phyloP scores from a whole-genome alignment of 2,329 filamentous ascomycete species.

The Pseudogymnoascus sp. region DNA sequence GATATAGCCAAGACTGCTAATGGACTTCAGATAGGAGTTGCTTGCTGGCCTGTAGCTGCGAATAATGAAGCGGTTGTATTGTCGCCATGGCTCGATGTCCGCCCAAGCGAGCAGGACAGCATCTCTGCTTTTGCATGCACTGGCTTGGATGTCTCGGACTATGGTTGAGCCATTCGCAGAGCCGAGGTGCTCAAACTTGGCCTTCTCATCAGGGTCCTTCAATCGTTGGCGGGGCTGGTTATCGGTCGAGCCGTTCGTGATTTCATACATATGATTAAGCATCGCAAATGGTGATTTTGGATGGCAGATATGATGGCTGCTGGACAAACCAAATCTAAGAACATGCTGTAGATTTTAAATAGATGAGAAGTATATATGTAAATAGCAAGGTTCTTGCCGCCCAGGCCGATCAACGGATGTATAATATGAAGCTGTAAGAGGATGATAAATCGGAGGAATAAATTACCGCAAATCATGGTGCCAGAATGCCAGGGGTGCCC shows the following conservation, averaged over 20 bases:
- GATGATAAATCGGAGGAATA: conserved; percentile 4
- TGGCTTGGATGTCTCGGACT: not conserved
- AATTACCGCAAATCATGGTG: conserved; percentile 5
- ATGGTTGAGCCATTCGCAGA: not conserved
- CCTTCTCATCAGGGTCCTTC: not conserved
- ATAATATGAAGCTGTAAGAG: conserved; percentile 6
- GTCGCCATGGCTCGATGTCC: not conserved
- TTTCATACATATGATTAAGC: conserved; percentile 2
- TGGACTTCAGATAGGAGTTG: not conserved
- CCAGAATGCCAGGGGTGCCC: not conserved
- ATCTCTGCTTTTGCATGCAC: not conserved
- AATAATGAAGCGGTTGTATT: conserved; percentile 1
- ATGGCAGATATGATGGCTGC: not conserved
- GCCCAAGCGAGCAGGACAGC: not conserved
- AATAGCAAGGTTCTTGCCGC: not conserved
- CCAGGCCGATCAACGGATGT: conserved; percentile 1
- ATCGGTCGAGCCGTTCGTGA: not conserved
- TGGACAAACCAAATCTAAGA: not conserved
- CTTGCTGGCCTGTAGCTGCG: conserved; percentile 2
- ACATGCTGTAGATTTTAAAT: not conserved
- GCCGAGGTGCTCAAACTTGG: not conserved
- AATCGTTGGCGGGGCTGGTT: not conserved
- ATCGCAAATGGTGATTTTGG: not conserved
- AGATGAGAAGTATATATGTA: not conserved
- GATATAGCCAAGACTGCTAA: not conserved